phyloP scores from a whole-genome alignment of 352 stramenopile genomes.

The Globisporangium nagaii region DNA sequence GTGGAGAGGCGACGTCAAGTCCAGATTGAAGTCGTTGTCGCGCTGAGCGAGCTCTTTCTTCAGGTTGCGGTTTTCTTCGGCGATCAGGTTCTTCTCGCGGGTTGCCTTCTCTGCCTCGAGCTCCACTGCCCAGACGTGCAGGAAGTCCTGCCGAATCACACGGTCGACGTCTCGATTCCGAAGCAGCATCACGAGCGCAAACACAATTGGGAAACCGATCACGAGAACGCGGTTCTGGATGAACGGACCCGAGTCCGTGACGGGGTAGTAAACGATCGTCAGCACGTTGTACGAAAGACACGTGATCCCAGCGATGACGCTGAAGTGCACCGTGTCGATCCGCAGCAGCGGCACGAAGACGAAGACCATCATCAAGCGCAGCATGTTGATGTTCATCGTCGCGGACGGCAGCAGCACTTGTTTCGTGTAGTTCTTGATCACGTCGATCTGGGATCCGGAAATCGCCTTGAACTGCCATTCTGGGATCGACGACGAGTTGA shows the following conservation, averaged over 20 bases:
- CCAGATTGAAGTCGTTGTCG: slow-evolving; percentile 67
- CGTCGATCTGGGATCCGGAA: slow-evolving; percentile 41
- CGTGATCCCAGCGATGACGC: slow-evolving; percentile 42
- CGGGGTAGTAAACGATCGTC: slow-evolving; percentile 59
- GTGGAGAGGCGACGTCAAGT: slow-evolving; percentile 68
- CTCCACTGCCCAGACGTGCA: slow-evolving; percentile 75
- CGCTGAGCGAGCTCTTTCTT: slow-evolving; percentile 73
- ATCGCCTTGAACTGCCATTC: slow-evolving; percentile 60
- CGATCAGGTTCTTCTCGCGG: slow-evolving; percentile 75
- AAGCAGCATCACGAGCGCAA: slow-evolving; percentile 62
- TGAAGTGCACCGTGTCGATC: slow-evolving; percentile 71
- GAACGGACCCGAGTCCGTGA: slow-evolving; percentile 50
- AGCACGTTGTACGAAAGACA: slow-evolving; percentile 59
- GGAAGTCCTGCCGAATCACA: slow-evolving; percentile 72
- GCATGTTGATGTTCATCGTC: slow-evolving; percentile 79
- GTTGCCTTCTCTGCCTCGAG: slow-evolving; percentile 65
- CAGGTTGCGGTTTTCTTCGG: slow-evolving; percentile 72
- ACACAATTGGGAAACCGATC: slow-evolving; percentile 63
- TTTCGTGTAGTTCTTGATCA: slow-evolving; percentile 58
- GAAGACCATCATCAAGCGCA: slow-evolving; percentile 72
- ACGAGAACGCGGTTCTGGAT: slow-evolving; percentile 64
- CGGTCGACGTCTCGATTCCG: slow-evolving; percentile 73
- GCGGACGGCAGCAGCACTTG: slow-evolving; percentile 56
- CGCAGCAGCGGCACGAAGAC: slow-evolving; percentile 68
- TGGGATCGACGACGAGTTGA: slow-evolving; percentile 43